phyloP scores from a whole-genome alignment of 139 green algal genomes.

The Chlorella sp. region DNA sequence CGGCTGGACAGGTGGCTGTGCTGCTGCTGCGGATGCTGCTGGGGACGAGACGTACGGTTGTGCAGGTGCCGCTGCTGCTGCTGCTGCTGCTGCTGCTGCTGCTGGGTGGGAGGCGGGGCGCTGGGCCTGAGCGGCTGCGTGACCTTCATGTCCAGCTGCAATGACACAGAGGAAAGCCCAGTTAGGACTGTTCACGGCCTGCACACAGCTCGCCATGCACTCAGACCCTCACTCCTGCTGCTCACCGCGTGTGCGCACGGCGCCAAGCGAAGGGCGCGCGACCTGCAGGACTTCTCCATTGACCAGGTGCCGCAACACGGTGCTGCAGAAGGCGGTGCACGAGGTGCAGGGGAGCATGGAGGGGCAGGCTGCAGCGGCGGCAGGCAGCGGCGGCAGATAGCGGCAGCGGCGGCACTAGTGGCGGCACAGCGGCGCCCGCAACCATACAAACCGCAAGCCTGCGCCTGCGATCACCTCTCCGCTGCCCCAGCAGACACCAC shows the following conservation, averaged over 20 bases:
- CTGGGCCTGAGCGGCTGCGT: background rate
- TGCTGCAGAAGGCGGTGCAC: background rate
- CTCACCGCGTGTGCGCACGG: background rate
- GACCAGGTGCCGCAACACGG: background rate
- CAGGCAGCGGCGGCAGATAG: background rate
- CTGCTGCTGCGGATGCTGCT: slow-evolving; percentile 12
- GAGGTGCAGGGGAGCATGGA: background rate
- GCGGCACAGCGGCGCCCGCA: background rate
- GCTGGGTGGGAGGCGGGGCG: background rate
- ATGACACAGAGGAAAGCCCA: background rate
- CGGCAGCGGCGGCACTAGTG: background rate
- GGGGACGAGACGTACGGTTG: background rate
- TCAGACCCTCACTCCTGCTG: too few species aligned
- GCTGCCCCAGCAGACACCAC: slow-evolving; percentile 60
- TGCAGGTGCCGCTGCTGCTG: slow-evolving; percentile 4
- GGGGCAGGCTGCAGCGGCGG: background rate
- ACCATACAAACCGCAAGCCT: too few species aligned
- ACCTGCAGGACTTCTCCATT: background rate
- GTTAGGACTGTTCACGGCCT: too few species aligned
- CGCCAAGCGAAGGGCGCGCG: background rate
- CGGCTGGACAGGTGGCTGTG: slow-evolving; percentile 20
- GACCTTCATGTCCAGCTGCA: background rate
- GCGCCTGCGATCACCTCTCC: slow-evolving; percentile 48
- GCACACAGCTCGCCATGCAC: too few species aligned
- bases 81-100: slow-evolving; percentile 17